Conservation (phyloP, 306 rosid genomes). For the Luffa aegyptiaca region DNA sequence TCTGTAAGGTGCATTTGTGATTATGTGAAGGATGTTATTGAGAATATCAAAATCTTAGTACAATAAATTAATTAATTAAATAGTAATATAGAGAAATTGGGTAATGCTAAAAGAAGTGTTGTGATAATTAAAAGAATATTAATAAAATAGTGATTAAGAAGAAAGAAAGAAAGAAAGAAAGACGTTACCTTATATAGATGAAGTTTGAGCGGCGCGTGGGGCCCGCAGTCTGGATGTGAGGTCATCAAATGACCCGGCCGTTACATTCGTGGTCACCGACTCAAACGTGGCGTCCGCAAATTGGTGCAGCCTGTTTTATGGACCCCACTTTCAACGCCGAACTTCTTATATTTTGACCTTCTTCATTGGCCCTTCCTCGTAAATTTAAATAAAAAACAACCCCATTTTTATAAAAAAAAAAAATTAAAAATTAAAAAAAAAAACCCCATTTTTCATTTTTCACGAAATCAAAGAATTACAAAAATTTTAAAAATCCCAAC, state of each 20-base stretch:
- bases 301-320: not conserved
- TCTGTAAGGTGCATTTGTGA: no score
- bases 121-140: not conserved
- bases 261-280: conserved; percentile 29
- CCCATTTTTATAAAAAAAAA: not conserved
- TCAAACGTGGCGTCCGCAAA: conserved; percentile 28
- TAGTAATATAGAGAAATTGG: not conserved
- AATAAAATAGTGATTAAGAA: not conserved
- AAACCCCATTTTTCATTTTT: not conserved
- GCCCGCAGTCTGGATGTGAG: conserved; percentile 9
- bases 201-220: conserved; percentile 35
- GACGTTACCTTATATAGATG: conserved; percentile 19
- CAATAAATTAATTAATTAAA: no score
- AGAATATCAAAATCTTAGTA: no score
- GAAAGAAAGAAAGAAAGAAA: conserved; percentile 5
- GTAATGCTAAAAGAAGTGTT: not conserved
- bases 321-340: conserved; percentile 33
- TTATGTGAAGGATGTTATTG: no score
- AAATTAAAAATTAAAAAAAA: not conserved
- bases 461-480: not conserved
- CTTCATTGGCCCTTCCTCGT: not conserved
- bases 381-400: not conserved
- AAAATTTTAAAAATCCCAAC: no score
- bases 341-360: conserved; percentile 23
- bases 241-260: conserved; percentile 29